These are phyloP conservation scores for Aspergillus phoenicis DNA, from an alignment of 2,329 filamentous ascomycete genomes.

Conservation along the genomic window DNA sequence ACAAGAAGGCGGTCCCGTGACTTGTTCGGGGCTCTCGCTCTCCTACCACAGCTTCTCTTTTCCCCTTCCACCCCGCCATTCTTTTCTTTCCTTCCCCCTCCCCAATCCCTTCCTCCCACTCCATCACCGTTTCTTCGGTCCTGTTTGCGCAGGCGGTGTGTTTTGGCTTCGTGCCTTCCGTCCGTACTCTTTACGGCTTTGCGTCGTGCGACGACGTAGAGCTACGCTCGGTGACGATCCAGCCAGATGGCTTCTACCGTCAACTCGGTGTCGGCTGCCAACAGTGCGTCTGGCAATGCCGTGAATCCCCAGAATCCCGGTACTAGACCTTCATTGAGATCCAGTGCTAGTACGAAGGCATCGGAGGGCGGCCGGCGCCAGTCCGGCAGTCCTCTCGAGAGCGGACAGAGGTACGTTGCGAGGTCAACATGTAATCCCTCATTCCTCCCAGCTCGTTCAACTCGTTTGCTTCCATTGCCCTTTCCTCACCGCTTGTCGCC, in stretches of 20 bases:
- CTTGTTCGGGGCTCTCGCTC: constrained; percentile 15
- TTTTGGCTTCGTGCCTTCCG: constrained; percentile 37
- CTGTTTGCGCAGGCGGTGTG: constrained; percentile 44
- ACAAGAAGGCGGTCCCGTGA: constrained; percentile 17
- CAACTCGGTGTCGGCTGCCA: constrained; percentile 41
- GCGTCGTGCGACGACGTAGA: constrained; percentile 40
- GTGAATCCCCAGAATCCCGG: constrained; percentile 40
- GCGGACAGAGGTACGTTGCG: constrained; percentile 55
- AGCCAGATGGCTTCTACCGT: constrained; percentile 47
- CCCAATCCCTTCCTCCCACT: constrained; percentile 13
- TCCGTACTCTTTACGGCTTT: constrained; percentile 30
- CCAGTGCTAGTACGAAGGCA: constrained; percentile 53
- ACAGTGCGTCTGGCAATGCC: constrained; percentile 41
- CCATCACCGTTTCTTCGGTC: constrained; percentile 18
- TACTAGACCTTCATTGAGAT: constrained; percentile 52
- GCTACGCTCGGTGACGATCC: constrained; percentile 32
- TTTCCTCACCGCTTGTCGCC: constrained; percentile 20
- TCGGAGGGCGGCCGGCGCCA: constrained; percentile 59
- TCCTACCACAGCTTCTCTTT: constrained; percentile 12
- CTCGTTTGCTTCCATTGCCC: constrained; percentile 12
- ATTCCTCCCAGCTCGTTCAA: constrained; percentile 7
- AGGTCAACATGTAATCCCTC: constrained; percentile 14
- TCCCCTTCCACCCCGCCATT: constrained; percentile 4
- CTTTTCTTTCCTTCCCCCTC: constrained; percentile 12
- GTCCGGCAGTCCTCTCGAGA: constrained; percentile 58